Base-by-base conservation (phyloP, 2,329 filamentous ascomycete genomes). In the Mariannaea sp. region DNA sequence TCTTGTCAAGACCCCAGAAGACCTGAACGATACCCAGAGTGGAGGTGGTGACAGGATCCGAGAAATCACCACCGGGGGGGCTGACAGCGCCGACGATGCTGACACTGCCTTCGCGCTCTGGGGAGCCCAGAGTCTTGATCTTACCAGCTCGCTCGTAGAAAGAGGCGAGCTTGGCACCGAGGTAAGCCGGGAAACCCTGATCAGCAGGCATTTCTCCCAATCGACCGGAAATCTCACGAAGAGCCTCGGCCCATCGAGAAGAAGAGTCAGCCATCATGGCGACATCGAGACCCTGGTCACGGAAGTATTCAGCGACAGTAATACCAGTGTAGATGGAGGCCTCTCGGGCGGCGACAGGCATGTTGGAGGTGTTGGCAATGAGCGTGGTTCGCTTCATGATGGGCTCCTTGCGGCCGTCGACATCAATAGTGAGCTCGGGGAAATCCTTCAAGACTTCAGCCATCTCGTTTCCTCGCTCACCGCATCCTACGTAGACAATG, bases 241-340 rank as follows among this genome's bases (percentile, higher is more conserved):
- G 84, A 70, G 94, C 94, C 79, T 99, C 94, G 60, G 94, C 94
- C 94, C 94, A 99, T 62, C 94, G 92, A 48, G 94, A 99, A 46
- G 93, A 89, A 13, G 94, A 97, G 76, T 99, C 94, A 60, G 94
- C 94, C 94, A 99, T 99, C 94, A 99, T 99, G 67, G 94, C 93
- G 32, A 99, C 94, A 72, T 96, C 84, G 76, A 97, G 93, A 60
- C 94, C 94, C 75, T 96, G 91, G 70, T 99, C 94, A 63, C 94
- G 84, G 80, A 97, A 97, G 70, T 99, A 99, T 72, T 99, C 94
- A 35, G 91, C 90, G 1, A 97, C 88, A 0, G 91, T 96, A 61
- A 97, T 96, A 43, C 84, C 94, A 3, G 94, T 99, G 77, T 99
- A 99, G 72, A 99, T 99, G 61, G 94, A 99, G 53, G 94, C 94